phyloP scores from a whole-genome alignment of 257 asterid genomes.

The Striga asiatica region DNA sequence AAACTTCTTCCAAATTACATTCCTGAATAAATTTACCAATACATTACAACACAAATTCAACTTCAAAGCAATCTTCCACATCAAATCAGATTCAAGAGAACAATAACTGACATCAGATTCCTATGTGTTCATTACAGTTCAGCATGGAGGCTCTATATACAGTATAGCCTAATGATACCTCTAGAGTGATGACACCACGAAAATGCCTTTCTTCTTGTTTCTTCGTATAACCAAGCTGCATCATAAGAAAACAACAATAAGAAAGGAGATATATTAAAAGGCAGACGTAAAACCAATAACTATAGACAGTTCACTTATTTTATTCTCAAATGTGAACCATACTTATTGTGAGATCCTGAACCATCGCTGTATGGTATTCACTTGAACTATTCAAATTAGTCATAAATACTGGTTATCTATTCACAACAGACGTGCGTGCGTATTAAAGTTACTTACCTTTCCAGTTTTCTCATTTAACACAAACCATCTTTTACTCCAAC shows the following conservation, averaged over 20 bases:
- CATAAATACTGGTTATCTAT: too few relatives aligned
- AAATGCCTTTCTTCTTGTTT: conserved; percentile 92
- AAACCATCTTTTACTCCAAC: conserved; percentile 95
- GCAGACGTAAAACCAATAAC: too few relatives aligned
- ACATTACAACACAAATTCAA: not conserved
- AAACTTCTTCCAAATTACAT: conserved; percentile 82
- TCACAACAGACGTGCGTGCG: too few relatives aligned
- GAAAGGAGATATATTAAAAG: conserved; percentile 1
- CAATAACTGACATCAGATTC: not conserved
- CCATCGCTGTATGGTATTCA: too few relatives aligned
- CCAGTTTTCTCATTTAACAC: conserved; percentile 94
- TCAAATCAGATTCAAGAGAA: not conserved
- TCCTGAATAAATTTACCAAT: conserved; percentile 43
- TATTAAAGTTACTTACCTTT: conserved; percentile 45
- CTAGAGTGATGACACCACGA: conserved; percentile 89
- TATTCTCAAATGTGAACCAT: not conserved
- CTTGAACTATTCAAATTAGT: too few relatives aligned
- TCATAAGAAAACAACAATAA: conserved; percentile 10
- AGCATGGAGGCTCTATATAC: not conserved
- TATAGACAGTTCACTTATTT: not conserved
- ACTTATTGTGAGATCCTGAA: too few relatives aligned
- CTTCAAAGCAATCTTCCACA: not conserved
- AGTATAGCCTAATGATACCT: conserved; percentile 33
- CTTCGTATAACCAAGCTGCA: conserved; percentile 96
- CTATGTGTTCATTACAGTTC: not conserved